Evolutionary conservation across 2,329 filamentous ascomycete species (phyloP), one percentile per base, ranked within the genome.

Genomic region (Phyllosticta capitalensis): DNA sequence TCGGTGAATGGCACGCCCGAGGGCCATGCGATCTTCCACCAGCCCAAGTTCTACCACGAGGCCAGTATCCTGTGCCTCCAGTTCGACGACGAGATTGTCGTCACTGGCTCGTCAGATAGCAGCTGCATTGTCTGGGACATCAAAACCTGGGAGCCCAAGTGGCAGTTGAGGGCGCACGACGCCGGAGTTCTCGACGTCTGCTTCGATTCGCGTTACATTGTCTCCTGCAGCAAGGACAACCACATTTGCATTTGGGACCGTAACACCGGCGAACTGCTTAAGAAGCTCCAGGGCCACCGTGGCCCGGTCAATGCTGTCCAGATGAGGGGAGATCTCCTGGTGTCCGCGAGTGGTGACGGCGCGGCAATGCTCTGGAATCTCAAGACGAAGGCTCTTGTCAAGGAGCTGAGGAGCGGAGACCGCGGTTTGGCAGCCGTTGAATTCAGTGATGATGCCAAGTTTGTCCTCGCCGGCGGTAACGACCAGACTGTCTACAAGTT

Each of bases 241-340:
- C 92, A 83, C 63, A 95, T 99, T 69, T 95, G 92, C 69, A 86
- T 99, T 22, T 97, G 92, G 92, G 89, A 96, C 68, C 89, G 94
- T 52, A 76, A 83, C 59, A 94, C 89, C 0, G 89, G 90, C 38
- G 76, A 78, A 9, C 79, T 95, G 53, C 74, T 95, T 54, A 89
- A 89, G 67, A 88, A 89, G 67, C 82, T 99, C 54, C 82, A 83
- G 38, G 94, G 92, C 7, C 94, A 99, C 73, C 81, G 84, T 1
- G 94, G 94, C 0, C 94, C 94, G 1, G 94, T 99, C 65, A 99
- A 99, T 69, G 92, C 94, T 1, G 91, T 99, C 5, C 92, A 97
- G 75, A 84, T 99, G 72, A 88, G 92, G 58, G 92, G 91, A 62
- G 92, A 96, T 74, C 87, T 91, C 6, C 86, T 97, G 54, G 92